Percentiles rank a stretch among this genome's conserved stretches.
phyloP scores from a whole-genome alignment of 2,329 filamentous ascomycete genomes.

The Stachybotrys elegans region DNA sequence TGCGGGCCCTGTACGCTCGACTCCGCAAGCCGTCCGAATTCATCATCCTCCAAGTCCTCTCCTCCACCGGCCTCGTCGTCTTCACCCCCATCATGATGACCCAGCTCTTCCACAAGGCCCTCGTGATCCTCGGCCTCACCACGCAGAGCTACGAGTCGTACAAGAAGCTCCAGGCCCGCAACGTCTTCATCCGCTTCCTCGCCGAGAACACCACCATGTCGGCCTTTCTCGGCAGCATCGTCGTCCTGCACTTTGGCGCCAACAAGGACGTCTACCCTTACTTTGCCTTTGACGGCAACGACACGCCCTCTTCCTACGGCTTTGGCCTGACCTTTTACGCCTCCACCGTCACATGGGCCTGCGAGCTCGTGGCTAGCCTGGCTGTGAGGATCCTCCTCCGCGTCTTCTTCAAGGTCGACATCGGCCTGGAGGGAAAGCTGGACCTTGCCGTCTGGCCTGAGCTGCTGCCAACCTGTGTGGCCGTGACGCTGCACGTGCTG shows the following conservation, averaged over 20 bases:
- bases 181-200: slow-evolving; percentile 62
- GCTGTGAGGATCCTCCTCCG: slow-evolving; percentile 54
- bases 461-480: slow-evolving; percentile 59
- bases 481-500: slow-evolving; percentile 62
- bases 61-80: slow-evolving; percentile 57
- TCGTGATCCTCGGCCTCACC: slow-evolving; percentile 50
- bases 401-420: slow-evolving; percentile 55
- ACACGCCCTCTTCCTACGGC: slow-evolving; percentile 43
- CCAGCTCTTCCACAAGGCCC: slow-evolving; percentile 48
- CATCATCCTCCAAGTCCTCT: slow-evolving; percentile 59
- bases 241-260: slow-evolving; percentile 61
- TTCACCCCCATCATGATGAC: slow-evolving; percentile 62
- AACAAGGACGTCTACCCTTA: slow-evolving; percentile 68
- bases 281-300: slow-evolving; percentile 54
- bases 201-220: slow-evolving; percentile 65
- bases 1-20: slow-evolving; percentile 63
- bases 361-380: slow-evolving; percentile 58
- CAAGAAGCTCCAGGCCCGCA: slow-evolving; percentile 60
- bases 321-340: slow-evolving; percentile 60
- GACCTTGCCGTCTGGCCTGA: slow-evolving; percentile 64
- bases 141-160: slow-evolving; percentile 57
- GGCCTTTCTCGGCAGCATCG: slow-evolving; percentile 60
- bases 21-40: slow-evolving; percentile 62
- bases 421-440: slow-evolving; percentile 58
- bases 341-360: slow-evolving; percentile 60